Conservation (phyloP, 768 basidiomycete species). For the Hortiboletus flavorubellus region DNA sequence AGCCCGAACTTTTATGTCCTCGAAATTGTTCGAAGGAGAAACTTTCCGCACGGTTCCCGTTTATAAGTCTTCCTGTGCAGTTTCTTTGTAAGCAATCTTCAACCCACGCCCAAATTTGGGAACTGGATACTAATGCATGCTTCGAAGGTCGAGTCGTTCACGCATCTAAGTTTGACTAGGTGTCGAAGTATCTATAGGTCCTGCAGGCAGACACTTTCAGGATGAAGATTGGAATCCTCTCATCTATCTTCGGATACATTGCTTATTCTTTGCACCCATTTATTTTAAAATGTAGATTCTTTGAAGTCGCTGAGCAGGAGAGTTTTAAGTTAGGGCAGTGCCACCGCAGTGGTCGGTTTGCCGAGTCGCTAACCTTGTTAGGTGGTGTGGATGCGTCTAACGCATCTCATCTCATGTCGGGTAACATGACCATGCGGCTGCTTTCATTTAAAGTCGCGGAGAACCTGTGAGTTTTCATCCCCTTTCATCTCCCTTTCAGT, state of each 20-base stretch:
- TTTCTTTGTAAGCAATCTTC: slow-evolving; percentile 44
- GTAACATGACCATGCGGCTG: neutral
- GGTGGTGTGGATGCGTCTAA: neutral
- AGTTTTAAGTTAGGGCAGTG: neutral
- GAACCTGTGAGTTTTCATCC: neutral
- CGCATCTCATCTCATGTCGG: slow-evolving; percentile 2
- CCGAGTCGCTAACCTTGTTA: neutral
- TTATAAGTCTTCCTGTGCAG: slow-evolving; percentile 27
- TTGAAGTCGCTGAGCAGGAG: neutral
- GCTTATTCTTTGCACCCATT: neutral
- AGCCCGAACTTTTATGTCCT: slow-evolving; percentile 94
- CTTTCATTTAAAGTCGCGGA: slow-evolving; percentile 1
- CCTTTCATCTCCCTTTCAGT: slow-evolving; percentile 10
- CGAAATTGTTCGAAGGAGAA: slow-evolving; percentile 60
- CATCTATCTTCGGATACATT: too few relatives aligned
- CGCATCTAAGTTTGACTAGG: too few relatives aligned
- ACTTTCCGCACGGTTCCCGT: neutral
- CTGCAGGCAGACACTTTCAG: too few relatives aligned
- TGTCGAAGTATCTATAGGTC: too few relatives aligned
- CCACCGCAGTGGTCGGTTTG: neutral
- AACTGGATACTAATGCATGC: too few relatives aligned
- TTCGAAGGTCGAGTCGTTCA: too few relatives aligned
- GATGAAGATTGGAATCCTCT: too few relatives aligned
- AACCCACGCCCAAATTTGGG: slow-evolving; percentile 6
- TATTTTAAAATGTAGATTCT: neutral